Conservation (phyloP, 495 filamentous ascomycete species). For the Evernia prunastri region DNA sequence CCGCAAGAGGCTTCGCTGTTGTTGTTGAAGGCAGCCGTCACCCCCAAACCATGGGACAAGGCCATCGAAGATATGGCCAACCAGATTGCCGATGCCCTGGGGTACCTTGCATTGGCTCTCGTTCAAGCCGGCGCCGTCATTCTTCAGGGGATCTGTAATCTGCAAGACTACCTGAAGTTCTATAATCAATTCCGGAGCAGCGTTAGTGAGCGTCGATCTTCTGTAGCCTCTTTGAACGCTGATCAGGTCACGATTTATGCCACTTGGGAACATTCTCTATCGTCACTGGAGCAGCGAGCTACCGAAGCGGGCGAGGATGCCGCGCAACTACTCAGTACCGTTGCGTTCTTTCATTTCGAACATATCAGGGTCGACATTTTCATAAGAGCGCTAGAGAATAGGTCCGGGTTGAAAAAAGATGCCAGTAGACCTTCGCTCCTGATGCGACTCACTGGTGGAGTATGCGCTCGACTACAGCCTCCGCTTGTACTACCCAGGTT, state of each 20-base stretch:
- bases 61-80: conserved; percentile 18
- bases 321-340: conserved; percentile 28
- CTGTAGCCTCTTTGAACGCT: conserved; percentile 16
- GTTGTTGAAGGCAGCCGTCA: conserved; percentile 29
- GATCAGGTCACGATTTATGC: conserved; percentile 27
- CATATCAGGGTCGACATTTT: conserved; percentile 31
- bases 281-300: conserved; percentile 20
- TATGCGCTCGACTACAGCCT: conserved; percentile 19
- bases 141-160: conserved; percentile 24
- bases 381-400: conserved; percentile 21
- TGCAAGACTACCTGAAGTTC: conserved; percentile 30
- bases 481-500: conserved; percentile 17
- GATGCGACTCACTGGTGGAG: background rate
- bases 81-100: conserved; percentile 29
- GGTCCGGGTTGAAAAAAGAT: background rate
- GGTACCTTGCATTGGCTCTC: conserved; percentile 36
- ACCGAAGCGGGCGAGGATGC: conserved; percentile 26
- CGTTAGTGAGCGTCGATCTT: conserved; percentile 10
- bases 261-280: conserved; percentile 31
- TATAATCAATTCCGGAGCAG: conserved; percentile 22
- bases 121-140: conserved; percentile 35
- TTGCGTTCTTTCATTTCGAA: conserved; percentile 30
- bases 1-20: conserved; percentile 26
- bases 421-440: background rate
- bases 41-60: conserved; percentile 23